Evolutionary conservation across 192 early-diverging fungal species (phyloP), one percentile per base, ranked within the genome.

Genomic region (Coemansia biformis): DNA sequence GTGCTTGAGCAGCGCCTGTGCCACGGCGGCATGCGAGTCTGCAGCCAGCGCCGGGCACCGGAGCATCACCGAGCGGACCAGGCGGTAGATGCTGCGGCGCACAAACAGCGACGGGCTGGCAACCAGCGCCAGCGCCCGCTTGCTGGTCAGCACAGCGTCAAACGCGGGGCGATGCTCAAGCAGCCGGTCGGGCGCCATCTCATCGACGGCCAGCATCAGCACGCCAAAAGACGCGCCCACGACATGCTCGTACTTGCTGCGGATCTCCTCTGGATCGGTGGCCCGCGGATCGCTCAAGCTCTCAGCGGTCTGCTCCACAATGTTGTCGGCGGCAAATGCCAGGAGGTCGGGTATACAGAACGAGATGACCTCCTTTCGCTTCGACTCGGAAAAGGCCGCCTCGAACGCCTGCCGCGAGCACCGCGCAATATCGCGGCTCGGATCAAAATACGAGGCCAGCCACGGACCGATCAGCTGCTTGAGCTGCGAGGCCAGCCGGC

Each of bases 401-500:
- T 91, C 77, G 0, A 54, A 54, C 46, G 54, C 63, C 33, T 36
- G 22, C 23, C 78, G 60, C 12, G 89, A 83, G 1, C 76, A 52
- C 43, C 64, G 69, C 1, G 86, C 75, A 36, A 91, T 84, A 47
- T 98, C 93, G 21, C 81, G 79, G 12, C 80, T 75, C 5, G 82
- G 81, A 63, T 98, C 95, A 64, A 89, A 96, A 43, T 75, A 83
- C 17, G 81, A 75, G 2, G 78, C 79, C 16, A 96, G 57, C 95
- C 95, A 98, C 3, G 86, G 68, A 0, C 84, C 88, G 53, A 93
- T 78, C 17, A 96, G 61, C 14, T 80, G 78, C 64, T 90, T 94
- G 14, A 98, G 63, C 37, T 85, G 60, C 0, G 88, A 82, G 13
- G 90, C 92, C 33, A 96, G 54, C 36, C 79, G 77, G 53, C 88